Base-by-base conservation (phyloP, 352 stramenopile species). In the Globisporangium echinulatum region DNA sequence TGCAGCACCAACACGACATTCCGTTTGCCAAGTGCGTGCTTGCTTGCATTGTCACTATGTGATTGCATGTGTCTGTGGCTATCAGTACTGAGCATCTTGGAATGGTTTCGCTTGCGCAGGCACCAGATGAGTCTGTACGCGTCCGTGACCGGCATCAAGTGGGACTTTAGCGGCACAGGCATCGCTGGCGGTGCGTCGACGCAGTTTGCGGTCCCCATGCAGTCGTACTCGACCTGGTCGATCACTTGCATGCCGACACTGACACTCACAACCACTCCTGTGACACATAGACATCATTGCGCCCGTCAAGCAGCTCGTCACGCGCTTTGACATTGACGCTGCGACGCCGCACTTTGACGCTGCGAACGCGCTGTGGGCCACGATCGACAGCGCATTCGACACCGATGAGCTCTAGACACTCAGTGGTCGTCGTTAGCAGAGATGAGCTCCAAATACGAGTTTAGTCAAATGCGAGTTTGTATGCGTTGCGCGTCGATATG, bases 51-150 rank as follows among this genome's bases (percentile, higher is more conserved):
- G 13, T 58, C 39, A 9, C 33, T 33, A 39, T 33, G 25, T 33
- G 25, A 33, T 33, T 33, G 25, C 2, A 33, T 33, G 25, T 33
- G 25, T 33, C 1, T 33, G 3, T 33, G 25, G 25, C 25, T 33
- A 33, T 33, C 25, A 33, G 25, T 33, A 33, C 25, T 50, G 42
- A 48, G 13, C 48, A 33, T 61, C n/a, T 55, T 61, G n/a, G 5
- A 39, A 10, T 15, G 52, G 25, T 33, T 33, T 33, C 2, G 25
- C 25, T 33, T 33, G 25, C 25, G 5, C 50, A 92, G 82, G 52
- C 83, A 88, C 52, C 77, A 87, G 56, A 90, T 92, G 78, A 85
- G 78, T 33, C 62, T 92, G 19, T 90, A 87, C 44, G 82, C 82
- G 3, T 78, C 78, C 6, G 68, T 90, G 11, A 90, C 80, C 5